Evolutionary conservation across 179 eudicot species (phyloP), one percentile per base, ranked within the genome.

Genomic region (Vitellaria paradoxa): DNA sequence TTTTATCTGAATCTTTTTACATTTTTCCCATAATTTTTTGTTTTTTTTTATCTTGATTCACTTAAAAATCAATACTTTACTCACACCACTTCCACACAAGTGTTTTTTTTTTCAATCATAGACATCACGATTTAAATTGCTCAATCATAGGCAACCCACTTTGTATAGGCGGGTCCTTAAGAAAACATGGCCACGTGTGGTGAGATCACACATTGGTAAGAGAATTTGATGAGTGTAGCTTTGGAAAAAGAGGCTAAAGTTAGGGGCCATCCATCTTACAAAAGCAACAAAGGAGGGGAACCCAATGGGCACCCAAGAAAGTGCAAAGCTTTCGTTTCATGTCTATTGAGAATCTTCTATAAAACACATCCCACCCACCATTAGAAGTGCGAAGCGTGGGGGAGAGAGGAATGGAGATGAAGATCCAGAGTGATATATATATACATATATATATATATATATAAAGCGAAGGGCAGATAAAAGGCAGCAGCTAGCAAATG

Each of bases 281-380:
- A 40, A 40, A 18, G 70, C 52, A 17, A 42, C 50, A 67, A n/a
- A 42, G 60, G 12, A 52, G 70, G 24, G 24, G 23, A 45, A 30
- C 37, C 52, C 52, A 70, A 70, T 70, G 60, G 18, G 13, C 45
- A 70, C 45, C 60, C 23, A 53, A 52, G 74, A 40, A 69, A 49
- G 73, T 69, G 73, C 60, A 70, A 24, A 70, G 74, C 74, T 53
- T 70, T 70, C 18, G 11, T n/a, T 69, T 50, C 20, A 23, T 59
- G 12, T 17, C 15, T 13, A 23, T 5, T 10, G 42, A 70, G 73
- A 24, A 70, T 70, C 74, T 53, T 70, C 61, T 26, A 70, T 52
- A 52, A 46, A 45, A 4, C 15, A 3, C 66, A 12, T 11, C 15
- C 37, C 21, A 30, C 37, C 37, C 2, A 30, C 61, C 7, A 24